phyloP scores from a whole-genome alignment of 768 basidiomycete species.

The Rhizopogon vulgaris region DNA sequence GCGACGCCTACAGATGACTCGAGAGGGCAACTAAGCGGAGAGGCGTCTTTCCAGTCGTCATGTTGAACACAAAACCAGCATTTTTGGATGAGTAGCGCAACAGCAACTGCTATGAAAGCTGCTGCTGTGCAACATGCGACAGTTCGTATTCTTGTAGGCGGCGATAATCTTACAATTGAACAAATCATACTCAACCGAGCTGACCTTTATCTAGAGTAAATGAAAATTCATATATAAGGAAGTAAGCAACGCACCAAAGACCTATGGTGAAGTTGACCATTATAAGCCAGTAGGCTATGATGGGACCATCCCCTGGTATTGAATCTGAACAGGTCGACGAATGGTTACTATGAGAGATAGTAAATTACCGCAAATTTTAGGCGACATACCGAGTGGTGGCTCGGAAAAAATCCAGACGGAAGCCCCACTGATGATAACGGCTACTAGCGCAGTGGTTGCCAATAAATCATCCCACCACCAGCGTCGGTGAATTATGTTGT shows the following conservation, averaged over 20 bases:
- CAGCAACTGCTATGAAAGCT: not conserved
- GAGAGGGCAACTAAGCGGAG: constrained; percentile 2
- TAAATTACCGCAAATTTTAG: not conserved
- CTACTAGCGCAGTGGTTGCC: constrained; percentile 3
- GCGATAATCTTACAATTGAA: constrained; percentile 5
- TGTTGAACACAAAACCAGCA: constrained; percentile 5
- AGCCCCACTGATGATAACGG: not conserved
- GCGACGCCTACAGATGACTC: not conserved
- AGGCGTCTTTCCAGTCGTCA: not conserved
- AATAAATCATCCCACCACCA: constrained; percentile 9
- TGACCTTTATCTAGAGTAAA: not conserved
- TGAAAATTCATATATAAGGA: not conserved
- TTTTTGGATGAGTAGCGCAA: constrained; percentile 4
- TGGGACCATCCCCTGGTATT: not conserved
- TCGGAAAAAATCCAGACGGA: constrained; percentile 4
- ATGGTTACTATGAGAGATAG: not conserved
- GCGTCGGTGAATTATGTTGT: not conserved
- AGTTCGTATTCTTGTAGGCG: constrained; percentile 2
- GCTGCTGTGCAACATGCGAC: not conserved
- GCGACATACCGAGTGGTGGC: not conserved
- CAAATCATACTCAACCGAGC: constrained; percentile 6
- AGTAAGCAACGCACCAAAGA: constrained; percentile 5
- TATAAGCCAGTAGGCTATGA: constrained; percentile 5
- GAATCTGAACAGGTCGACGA: not conserved
- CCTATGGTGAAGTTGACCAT: constrained; percentile 2